Percentiles rank a stretch among this genome's conserved stretches.
These are phyloP conservation scores for Ophiostoma perfectum DNA, from an alignment of 2,329 filamentous ascomycete species.

Conservation along the genomic window DNA sequence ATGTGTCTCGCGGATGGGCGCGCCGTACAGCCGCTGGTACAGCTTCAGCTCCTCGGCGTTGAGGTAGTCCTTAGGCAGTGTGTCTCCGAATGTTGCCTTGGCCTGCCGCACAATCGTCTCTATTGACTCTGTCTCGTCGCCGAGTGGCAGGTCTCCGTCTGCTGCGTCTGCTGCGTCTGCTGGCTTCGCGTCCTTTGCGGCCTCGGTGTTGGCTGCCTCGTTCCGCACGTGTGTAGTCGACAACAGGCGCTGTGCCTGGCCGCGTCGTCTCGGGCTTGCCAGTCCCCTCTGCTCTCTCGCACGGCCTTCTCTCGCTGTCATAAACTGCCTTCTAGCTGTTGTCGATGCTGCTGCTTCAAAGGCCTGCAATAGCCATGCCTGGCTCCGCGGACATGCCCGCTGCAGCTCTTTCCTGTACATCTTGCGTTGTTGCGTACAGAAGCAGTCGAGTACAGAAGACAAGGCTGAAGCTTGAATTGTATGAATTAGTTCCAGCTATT, in stretches of 20 bases:
- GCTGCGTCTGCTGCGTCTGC: neutral
- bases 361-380: constrained; percentile 26
- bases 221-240: neutral
- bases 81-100: constrained; percentile 70
- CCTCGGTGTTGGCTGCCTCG: neutral
- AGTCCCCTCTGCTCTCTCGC: neutral
- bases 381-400: constrained; percentile 27
- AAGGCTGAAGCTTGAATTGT: neutral
- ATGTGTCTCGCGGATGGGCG: constrained; percentile 58
- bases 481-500: too few relatives aligned
- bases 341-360: constrained; percentile 22
- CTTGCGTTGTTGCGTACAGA: neutral
- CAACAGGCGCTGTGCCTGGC: constrained; percentile 5
- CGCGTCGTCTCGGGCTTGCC: neutral
- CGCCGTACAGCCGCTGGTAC: constrained; percentile 76
- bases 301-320: neutral
- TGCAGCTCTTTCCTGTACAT: constrained; percentile 26
- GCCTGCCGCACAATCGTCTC: constrained; percentile 65
- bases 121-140: constrained; percentile 30
- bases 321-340: neutral
- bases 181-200: neutral
- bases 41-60: constrained; percentile 64
- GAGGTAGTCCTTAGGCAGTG: constrained; percentile 65
- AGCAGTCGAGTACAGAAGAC: neutral
- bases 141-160: neutral